These are phyloP conservation scores for Trichocomaceae sp. DNA, from an alignment of 2,329 filamentous ascomycete genomes.

Conservation along the genomic window DNA sequence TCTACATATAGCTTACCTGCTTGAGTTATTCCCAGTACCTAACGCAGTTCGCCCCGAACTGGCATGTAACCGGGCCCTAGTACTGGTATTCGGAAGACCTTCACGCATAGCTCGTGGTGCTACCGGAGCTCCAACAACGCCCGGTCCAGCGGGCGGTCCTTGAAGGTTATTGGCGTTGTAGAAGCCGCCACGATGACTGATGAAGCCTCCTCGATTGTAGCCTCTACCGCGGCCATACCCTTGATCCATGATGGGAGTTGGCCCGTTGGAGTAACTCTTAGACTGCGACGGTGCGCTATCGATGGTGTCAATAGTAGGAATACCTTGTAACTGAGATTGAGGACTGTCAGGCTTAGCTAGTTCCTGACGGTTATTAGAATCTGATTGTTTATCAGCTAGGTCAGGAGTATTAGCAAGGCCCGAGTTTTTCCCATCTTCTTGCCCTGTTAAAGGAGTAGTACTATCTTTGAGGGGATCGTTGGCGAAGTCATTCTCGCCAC, in stretches of 20 bases:
- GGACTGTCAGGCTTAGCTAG: background rate
- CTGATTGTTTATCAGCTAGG: background rate
- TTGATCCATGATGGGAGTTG: conserved; percentile 20
- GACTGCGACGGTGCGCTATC: conserved; percentile 20
- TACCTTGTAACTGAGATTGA: conserved; percentile 21
- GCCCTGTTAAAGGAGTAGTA: conserved; percentile 10
- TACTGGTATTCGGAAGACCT: conserved; percentile 74
- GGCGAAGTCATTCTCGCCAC: conserved; percentile 22
- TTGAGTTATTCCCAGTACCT: conserved; percentile 19
- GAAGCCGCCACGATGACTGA: conserved; percentile 33
- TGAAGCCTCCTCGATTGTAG: conserved; percentile 43
- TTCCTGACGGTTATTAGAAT: background rate
- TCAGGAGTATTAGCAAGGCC: background rate
- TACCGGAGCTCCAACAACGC: conserved; percentile 67
- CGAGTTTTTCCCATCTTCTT: background rate
- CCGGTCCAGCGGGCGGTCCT: conserved; percentile 43
- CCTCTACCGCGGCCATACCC: conserved; percentile 36
- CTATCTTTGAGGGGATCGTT: conserved; percentile 20
- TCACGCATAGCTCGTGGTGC: conserved; percentile 93
- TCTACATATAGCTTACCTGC: conserved; percentile 26
- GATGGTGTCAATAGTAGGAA: conserved; percentile 28
- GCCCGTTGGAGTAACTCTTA: conserved; percentile 25
- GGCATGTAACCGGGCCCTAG: conserved; percentile 49
- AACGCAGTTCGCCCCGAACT: conserved; percentile 26
- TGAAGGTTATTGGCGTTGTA: conserved; percentile 28